Evolutionary conservation across 192 early-diverging fungal genomes (phyloP).

Genomic region (Umbelopsis sp.): DNA sequence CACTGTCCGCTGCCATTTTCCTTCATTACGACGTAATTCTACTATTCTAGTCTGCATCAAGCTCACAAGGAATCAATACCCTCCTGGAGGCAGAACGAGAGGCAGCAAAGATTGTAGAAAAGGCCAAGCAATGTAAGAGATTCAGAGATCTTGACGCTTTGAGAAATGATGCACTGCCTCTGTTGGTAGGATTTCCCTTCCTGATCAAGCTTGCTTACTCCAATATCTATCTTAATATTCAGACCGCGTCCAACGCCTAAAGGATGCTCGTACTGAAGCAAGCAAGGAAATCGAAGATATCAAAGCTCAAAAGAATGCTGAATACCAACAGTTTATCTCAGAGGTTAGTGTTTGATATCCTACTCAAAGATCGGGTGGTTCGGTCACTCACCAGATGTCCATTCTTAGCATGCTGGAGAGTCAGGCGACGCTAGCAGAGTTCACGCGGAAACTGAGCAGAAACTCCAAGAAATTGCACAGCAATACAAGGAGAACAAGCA

Average conservation of each 20-base stretch:
- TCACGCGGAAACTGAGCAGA: conserved; percentile 68
- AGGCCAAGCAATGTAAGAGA: conserved; percentile 82
- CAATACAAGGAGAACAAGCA: conserved; percentile 65
- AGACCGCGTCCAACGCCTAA: conserved; percentile 91
- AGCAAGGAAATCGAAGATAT: conserved; percentile 87
- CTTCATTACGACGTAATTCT: background rate
- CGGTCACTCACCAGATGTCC: conserved; percentile 13
- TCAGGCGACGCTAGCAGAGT: conserved; percentile 63
- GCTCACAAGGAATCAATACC: conserved; percentile 91
- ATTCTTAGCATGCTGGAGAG: conserved; percentile 66
- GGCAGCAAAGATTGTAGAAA: conserved; percentile 89
- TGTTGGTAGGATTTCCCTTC: background rate
- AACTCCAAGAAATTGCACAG: conserved; percentile 62
- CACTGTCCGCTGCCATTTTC: background rate
- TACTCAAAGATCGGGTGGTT: background rate
- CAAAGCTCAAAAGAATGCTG: conserved; percentile 82
- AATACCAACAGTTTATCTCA: conserved; percentile 75
- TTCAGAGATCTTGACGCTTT: no score
- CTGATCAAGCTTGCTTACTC: no score
- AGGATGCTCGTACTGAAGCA: conserved; percentile 95
- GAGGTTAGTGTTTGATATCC: conserved; percentile 45
- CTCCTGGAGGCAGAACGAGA: conserved; percentile 98
- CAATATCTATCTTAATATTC: background rate
- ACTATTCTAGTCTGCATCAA: conserved; percentile 45
- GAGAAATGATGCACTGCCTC: background rate